Evolutionary conservation across 2,329 filamentous ascomycete genomes (phyloP).

Genomic region (Stachybotrys echinatus): DNA sequence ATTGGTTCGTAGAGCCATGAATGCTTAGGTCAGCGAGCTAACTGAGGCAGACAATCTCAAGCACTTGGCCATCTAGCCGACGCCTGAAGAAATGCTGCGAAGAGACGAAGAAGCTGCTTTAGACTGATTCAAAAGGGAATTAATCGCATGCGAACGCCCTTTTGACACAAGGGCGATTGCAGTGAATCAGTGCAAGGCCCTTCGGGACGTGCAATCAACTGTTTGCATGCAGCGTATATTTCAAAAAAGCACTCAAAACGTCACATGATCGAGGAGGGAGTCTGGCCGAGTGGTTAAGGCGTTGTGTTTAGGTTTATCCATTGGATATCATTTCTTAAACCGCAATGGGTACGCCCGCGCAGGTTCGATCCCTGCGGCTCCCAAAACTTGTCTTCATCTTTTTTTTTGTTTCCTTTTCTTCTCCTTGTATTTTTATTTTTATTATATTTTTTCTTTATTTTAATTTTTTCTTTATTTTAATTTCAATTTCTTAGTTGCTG

Average conservation of each 20-base stretch:
- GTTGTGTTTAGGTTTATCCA: constrained; percentile 43
- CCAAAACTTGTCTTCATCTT: constrained; percentile 20
- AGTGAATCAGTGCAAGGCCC: no score
- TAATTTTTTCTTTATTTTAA: no score
- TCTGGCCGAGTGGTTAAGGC: constrained; percentile 53
- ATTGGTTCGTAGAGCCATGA: not conserved
- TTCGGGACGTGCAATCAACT: no score
- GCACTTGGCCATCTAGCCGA: no score
- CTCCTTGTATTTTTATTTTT: not conserved
- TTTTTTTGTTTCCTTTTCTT: constrained; percentile 7
- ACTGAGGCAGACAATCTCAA: not conserved
- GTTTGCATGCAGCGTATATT: no score
- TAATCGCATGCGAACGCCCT: no score
- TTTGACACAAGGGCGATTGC: no score
- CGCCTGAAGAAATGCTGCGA: no score
- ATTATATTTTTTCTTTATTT: not conserved
- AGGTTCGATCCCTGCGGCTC: constrained; percentile 48
- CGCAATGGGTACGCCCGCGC: constrained; percentile 39
- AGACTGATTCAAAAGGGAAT: no score
- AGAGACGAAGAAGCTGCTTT: no score
- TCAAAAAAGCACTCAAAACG: not conserved
- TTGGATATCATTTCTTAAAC: constrained; percentile 20
- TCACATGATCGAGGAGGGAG: constrained; percentile 18
- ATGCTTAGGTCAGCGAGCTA: not conserved
- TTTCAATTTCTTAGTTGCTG: no score